A percentile compares a stretch with the other conserved stretches of the same genome.
phyloP scores from a whole-genome alignment of 2,329 filamentous ascomycete species.

The Aureobasidium pullulans region DNA sequence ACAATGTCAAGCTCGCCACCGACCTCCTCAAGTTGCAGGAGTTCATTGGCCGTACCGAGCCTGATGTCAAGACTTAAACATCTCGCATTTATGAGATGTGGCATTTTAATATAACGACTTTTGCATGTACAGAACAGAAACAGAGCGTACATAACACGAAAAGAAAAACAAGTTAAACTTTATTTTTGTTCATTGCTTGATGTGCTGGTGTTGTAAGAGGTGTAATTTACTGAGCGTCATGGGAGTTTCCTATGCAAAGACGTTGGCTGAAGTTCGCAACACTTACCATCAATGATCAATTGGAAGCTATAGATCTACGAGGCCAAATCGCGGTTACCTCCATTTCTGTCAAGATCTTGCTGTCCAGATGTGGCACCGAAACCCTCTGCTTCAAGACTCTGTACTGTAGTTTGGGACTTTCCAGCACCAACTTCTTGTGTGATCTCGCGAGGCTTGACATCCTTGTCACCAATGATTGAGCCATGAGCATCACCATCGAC shows the following conservation, averaged over 20 bases:
- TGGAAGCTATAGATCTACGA: neutral
- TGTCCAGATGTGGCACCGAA: neutral
- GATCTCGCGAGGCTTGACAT: slow-evolving; percentile 49
- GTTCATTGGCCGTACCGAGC: slow-evolving; percentile 84
- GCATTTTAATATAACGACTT: slow-evolving; percentile 9
- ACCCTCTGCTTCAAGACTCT: neutral
- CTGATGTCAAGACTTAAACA: slow-evolving; percentile 85
- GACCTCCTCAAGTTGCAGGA: slow-evolving; percentile 88
- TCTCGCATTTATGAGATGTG: neutral
- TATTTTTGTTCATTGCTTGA: neutral
- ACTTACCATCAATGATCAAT: neutral
- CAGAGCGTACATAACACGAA: neutral
- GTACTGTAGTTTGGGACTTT: neutral
- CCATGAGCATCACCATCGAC: slow-evolving; percentile 35
- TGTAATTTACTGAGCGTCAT: too few relatives aligned
- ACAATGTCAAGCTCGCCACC: slow-evolving; percentile 78
- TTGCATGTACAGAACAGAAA: slow-evolving; percentile 9
- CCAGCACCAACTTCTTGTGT: slow-evolving; percentile 33
- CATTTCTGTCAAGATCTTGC: neutral
- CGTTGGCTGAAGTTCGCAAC: neutral
- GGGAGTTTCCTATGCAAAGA: too few relatives aligned
- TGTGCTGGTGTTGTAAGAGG: neutral
- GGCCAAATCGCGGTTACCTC: neutral
- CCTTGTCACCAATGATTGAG: slow-evolving; percentile 45
- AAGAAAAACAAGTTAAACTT: slow-evolving; percentile 7